These are phyloP conservation scores for Centaurea solstitialis DNA, from an alignment of 129 eudicot genomes.

Conservation along the genomic window DNA sequence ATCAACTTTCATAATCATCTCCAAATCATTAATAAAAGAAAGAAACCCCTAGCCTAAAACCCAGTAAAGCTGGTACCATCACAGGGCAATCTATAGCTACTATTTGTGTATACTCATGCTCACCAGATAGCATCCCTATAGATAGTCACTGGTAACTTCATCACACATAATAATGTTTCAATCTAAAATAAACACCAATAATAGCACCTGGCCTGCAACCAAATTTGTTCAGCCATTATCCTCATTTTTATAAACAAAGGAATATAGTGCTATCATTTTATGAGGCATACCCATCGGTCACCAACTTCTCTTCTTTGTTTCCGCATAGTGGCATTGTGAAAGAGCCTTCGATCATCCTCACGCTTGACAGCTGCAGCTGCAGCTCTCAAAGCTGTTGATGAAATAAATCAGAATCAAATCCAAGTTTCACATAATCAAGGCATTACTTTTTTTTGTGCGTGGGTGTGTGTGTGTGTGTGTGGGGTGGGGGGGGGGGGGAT, in stretches of 20 bases:
- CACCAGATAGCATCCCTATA: background rate
- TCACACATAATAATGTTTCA: background rate
- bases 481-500: background rate
- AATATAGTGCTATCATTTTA: background rate
- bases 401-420: slow-evolving; percentile 14
- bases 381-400: slow-evolving; percentile 80
- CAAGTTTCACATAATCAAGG: background rate
- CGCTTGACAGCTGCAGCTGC: slow-evolving; percentile 94
- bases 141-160: background rate
- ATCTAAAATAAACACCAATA: background rate
- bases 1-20: background rate
- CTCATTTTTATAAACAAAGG: background rate
- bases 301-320: slow-evolving; percentile 87
- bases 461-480: no score
- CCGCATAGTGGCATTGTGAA: slow-evolving; percentile 83
- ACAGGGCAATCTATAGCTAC: background rate
- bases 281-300: slow-evolving; percentile 60
- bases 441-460: background rate
- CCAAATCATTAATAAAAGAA: background rate
- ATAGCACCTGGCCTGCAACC: background rate
- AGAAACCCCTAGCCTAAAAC: background rate
- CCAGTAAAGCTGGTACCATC: background rate
- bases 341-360: slow-evolving; percentile 93
- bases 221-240: background rate
- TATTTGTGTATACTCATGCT: background rate